Conservation (phyloP, 2,329 filamentous ascomycete genomes). For the Lecanoromycetidae sp. region DNA sequence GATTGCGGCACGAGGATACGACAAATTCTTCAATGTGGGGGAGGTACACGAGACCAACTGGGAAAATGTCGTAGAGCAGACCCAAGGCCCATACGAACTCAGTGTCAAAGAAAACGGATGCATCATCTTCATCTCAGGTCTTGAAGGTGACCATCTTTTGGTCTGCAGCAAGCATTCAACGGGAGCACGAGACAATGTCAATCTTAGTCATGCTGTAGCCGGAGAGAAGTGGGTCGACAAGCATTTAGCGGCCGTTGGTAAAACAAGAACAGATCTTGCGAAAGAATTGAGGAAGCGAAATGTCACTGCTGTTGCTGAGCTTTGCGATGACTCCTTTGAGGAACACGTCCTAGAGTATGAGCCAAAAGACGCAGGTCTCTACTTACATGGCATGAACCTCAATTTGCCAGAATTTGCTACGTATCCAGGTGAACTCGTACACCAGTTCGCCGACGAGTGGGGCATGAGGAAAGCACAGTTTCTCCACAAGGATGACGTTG, state of each 20-base stretch:
- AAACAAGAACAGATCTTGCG: slow-evolving; percentile 66
- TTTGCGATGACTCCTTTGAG: slow-evolving; percentile 92
- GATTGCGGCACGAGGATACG: slow-evolving; percentile 82
- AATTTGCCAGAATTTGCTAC: slow-evolving; percentile 89
- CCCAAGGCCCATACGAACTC: slow-evolving; percentile 80
- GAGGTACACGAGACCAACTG: slow-evolving; percentile 76
- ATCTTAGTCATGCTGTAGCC: slow-evolving; percentile 68
- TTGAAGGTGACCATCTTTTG: slow-evolving; percentile 77
- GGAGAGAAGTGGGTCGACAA: slow-evolving; percentile 72
- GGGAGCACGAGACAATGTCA: slow-evolving; percentile 58
- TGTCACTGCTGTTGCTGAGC: slow-evolving; percentile 85
- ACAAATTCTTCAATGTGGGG: slow-evolving; percentile 95
- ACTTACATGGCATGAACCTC: slow-evolving; percentile 90
- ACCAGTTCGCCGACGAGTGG: slow-evolving; percentile 82
- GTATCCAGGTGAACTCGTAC: slow-evolving; percentile 69
- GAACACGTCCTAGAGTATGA: slow-evolving; percentile 91
- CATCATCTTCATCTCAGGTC: slow-evolving; percentile 90
- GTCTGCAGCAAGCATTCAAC: slow-evolving; percentile 99
- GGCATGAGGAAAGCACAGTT: slow-evolving; percentile 84
- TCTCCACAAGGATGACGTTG: slow-evolving; percentile 61
- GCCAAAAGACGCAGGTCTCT: slow-evolving; percentile 72
- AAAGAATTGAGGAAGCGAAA: slow-evolving; percentile 65
- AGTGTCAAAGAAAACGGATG: slow-evolving; percentile 99
- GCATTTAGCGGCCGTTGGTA: slow-evolving; percentile 67
- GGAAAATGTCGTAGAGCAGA: slow-evolving; percentile 62